Percentiles rank a stretch among this genome's conserved stretches.
phyloP scores from a whole-genome alignment of 2,329 filamentous ascomycete genomes.

The Fusarium begoniae region DNA sequence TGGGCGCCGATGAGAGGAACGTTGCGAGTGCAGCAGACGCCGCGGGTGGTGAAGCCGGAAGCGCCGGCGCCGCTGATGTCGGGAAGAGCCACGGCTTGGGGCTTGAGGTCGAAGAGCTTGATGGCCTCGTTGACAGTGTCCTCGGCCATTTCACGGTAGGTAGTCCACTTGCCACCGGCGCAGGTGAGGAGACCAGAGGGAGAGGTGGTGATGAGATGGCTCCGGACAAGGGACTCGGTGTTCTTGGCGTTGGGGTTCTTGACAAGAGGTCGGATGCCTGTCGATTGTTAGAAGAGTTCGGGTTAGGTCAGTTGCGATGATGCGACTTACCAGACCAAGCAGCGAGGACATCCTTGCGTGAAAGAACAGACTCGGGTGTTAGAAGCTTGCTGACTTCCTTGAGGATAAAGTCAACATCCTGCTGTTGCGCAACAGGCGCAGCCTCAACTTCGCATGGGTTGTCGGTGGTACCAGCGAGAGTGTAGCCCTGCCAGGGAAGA shows the following conservation, averaged over 20 bases:
- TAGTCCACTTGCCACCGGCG: constrained; percentile 88
- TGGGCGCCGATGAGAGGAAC: constrained; percentile 80
- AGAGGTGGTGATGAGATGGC: constrained; percentile 81
- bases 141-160: constrained; percentile 88
- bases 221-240: constrained; percentile 84
- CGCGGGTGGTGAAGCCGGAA: constrained; percentile 63
- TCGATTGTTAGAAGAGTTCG: constrained; percentile 20
- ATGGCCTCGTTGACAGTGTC: constrained; percentile 85
- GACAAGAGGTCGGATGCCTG: constrained; percentile 78
- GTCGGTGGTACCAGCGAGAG: constrained; percentile 85
- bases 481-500: constrained; percentile 86
- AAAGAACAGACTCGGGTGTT: constrained; percentile 77
- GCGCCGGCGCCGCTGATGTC: constrained; percentile 73
- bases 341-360: constrained; percentile 78
- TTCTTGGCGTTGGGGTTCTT: constrained; percentile 83
- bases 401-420: constrained; percentile 85
- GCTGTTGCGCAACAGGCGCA: constrained; percentile 76
- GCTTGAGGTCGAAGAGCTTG: constrained; percentile 68
- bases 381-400: constrained; percentile 81
- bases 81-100: constrained; percentile 62
- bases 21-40: constrained; percentile 77
- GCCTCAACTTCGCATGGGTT: constrained; percentile 73
- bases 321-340: constrained; percentile 75
- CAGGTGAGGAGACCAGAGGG: constrained; percentile 80
- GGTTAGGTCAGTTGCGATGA: fast-evolving